Base-by-base conservation (phyloP, 345 rosid species). In the Linum lewisii region DNA sequence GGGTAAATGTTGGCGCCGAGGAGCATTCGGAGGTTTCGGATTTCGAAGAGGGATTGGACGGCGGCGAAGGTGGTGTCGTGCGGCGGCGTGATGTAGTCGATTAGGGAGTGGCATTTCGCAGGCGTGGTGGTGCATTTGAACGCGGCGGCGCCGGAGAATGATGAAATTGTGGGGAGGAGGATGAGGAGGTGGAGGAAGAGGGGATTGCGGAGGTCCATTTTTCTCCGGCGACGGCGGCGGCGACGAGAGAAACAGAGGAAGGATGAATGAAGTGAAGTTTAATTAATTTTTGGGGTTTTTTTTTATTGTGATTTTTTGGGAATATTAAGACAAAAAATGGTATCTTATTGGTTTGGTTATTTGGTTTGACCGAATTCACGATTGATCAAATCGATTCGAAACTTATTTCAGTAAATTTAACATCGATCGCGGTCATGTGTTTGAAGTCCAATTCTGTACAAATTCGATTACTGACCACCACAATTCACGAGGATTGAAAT, bases 51-150 rank as follows among this genome's bases (percentile, higher is more conserved):
- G 64, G 64, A 25, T 45, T 62, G 24, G 63, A 66, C 25, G 54
- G 37, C 45, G 34, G 64, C 54, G 54, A 66, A 37, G 1, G 75
- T 58, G 38, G 71, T 52, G 18, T 29, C 34, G 34, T 20, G 0
- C 60, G 66, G 54, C 2, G 75, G 75, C 2, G 68, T 22, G 42
- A 61, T 19, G 60, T 57, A 66, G 61, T 66, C 75, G 15, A 66
- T 24, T 3, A 72, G 42, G 47, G 75, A 54, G 24, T 18, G 54
- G 37, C 75, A 72, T 16, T 42, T 42, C 47, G 63, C 15, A n/a
- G 53, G 7, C 13, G 62, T 9, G 54, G 65, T 19, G 53, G 10
- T 70, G 71, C 95, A 87, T 47, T 38, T 73, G 84, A 87, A 87
- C 51, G 54, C 21, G 29, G 20, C 10, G 54, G 68, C 3, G 68